Evolutionary conservation across 2,329 filamentous ascomycete species (phyloP).

Genomic region (Neonectria neomacrospora): DNA sequence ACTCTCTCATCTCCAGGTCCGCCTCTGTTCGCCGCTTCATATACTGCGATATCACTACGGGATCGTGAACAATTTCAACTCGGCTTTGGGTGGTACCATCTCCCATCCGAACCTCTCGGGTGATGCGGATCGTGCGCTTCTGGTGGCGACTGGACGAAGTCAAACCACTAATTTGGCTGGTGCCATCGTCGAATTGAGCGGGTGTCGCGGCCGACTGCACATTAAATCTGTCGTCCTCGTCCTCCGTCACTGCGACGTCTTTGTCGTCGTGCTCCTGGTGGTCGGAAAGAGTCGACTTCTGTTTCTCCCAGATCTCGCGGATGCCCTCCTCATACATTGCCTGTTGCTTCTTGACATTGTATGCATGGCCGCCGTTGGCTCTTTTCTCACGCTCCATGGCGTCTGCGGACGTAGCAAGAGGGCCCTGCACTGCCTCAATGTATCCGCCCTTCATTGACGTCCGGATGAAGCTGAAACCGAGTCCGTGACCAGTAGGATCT

Average conservation of each 20-base stretch:
- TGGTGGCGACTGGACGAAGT: slow-evolving; percentile 71
- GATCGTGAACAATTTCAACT: slow-evolving; percentile 79
- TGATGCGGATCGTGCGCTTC: slow-evolving; percentile 78
- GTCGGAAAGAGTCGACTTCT: slow-evolving; percentile 82
- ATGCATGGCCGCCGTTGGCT: slow-evolving; percentile 92
- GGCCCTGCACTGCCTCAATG: slow-evolving; percentile 80
- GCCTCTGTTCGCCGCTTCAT: slow-evolving; percentile 78
- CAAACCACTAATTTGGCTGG: slow-evolving; percentile 80
- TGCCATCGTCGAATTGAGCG: slow-evolving; percentile 78
- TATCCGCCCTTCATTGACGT: slow-evolving; percentile 99
- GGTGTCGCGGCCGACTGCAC: slow-evolving; percentile 76
- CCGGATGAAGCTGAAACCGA: slow-evolving; percentile 96
- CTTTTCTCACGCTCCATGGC: slow-evolving; percentile 89
- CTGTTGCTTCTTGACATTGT: slow-evolving; percentile 96
- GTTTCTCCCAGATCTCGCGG: slow-evolving; percentile 89
- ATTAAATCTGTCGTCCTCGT: slow-evolving; percentile 77
- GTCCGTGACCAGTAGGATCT: slow-evolving; percentile 91
- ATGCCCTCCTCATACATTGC: slow-evolving; percentile 93
- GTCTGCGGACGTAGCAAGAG: slow-evolving; percentile 76
- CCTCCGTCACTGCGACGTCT: slow-evolving; percentile 67
- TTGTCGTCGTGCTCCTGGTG: slow-evolving; percentile 73
- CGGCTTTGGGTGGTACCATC: slow-evolving; percentile 67
- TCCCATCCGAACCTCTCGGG: slow-evolving; percentile 64
- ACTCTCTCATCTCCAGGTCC: slow-evolving; percentile 79
- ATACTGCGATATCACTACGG: slow-evolving; percentile 89